Percentiles rank a stretch among this genome's conserved stretches.
These are phyloP conservation scores for Aspergillus sp. DNA, from an alignment of 2,329 filamentous ascomycete genomes.

Conservation along the genomic window DNA sequence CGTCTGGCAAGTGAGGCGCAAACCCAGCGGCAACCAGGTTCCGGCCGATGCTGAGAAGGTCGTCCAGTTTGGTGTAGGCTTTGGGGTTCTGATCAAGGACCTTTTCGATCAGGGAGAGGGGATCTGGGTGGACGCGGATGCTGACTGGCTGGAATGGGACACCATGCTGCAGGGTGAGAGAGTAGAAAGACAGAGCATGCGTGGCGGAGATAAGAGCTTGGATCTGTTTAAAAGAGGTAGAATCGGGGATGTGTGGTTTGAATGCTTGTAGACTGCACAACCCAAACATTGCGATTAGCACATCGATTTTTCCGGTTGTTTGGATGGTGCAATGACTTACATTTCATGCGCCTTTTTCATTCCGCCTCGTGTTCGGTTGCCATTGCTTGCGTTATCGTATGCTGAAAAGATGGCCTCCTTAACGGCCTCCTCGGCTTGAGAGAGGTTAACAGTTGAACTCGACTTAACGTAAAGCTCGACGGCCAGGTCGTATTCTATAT, in stretches of 20 bases:
- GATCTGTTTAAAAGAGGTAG: slow-evolving; percentile 43
- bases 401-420: slow-evolving; percentile 53
- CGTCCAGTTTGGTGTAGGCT: slow-evolving; percentile 64
- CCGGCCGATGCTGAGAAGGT: slow-evolving; percentile 60
- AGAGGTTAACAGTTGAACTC: slow-evolving; percentile 37
- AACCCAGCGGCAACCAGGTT: slow-evolving; percentile 55
- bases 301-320: neutral
- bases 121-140: slow-evolving; percentile 63
- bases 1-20: slow-evolving; percentile 24
- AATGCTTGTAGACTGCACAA: slow-evolving; percentile 43
- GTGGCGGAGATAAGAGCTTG: slow-evolving; percentile 60
- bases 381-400: slow-evolving; percentile 67
- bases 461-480: slow-evolving; percentile 41
- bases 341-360: slow-evolving; percentile 62
- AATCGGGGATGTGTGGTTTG: slow-evolving; percentile 41
- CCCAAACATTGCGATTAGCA: neutral
- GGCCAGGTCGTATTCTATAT: slow-evolving; percentile 42
- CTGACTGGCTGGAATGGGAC: slow-evolving; percentile 66
- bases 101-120: slow-evolving; percentile 58
- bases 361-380: slow-evolving; percentile 61
- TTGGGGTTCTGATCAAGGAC: slow-evolving; percentile 61
- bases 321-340: slow-evolving; percentile 33
- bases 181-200: slow-evolving; percentile 65
- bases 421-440: slow-evolving; percentile 54
- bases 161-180: slow-evolving; percentile 62